Evolutionary conservation across 768 basidiomycete species (phyloP), one percentile per base, ranked within the genome.

Genomic region (Steccherinum ochraceum): DNA sequence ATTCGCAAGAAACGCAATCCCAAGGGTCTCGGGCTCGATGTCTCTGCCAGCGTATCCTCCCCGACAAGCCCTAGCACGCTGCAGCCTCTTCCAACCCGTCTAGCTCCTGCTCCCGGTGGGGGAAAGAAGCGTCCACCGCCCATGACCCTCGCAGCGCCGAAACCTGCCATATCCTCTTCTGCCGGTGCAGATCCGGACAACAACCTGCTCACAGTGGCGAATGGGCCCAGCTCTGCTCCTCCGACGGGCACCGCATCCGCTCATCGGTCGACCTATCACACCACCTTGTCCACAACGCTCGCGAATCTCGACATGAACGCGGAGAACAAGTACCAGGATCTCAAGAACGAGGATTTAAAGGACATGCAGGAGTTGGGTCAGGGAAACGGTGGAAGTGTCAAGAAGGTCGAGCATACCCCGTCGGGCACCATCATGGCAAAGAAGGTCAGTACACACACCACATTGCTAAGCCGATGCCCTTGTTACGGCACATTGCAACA

Each of bases 341-440:
- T 98, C 58, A 75, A 81, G 59, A 83, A 86, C 58, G 93, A 95
- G 65, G 96, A 98, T 66, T 72, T 99, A 64, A 86, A 86, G 69
- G 89, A 94, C 57, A 64, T 98, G 43, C 79, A 81, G 49, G 96
- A 99, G 67, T 77, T 99, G 2, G 96, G 96, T 3, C 85, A 90
- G 57, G 96, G 96, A 3, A 98, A 98, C 62, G 94, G 96, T 1
- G 96, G 96, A 49, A 96, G 94, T 49, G 96, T 99, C 45, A 93
- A 93, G 69, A 90, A 89, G 69, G 94, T 96, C 16, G 84, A 94
- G 67, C 96, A 99, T 64, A 75, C 80, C 12, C 93, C 93, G 12
- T 91, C 93, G 25, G 85, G 86, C 35, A 92, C 84, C 13, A 79
- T 93, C 59, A 98, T 99, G 95, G 96, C 96, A 3, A 94, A 96